Base-by-base conservation (phyloP, 2,329 filamentous ascomycete genomes). In the Esteya vermicola region DNA sequence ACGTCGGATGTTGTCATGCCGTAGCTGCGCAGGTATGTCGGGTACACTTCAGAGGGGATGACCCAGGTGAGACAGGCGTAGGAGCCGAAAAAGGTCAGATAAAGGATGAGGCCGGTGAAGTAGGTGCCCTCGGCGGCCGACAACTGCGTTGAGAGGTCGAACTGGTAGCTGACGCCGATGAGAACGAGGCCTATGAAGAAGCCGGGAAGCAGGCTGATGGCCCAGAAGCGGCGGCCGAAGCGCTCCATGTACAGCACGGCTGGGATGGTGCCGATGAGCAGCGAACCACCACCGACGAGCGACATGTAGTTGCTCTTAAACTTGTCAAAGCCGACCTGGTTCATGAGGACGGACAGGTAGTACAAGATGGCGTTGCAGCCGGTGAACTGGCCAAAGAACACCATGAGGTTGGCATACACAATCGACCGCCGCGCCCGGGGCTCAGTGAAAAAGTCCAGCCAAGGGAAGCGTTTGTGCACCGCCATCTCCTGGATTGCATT, bases 161-260 rank as follows among this genome's bases (percentile, higher is more conserved):
- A 65, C 9, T 72, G 68, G 57, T 82, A 81, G 33, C 69, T 73
- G 16, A 67, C 58, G 5, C 78, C 80, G 44, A 84, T 76, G 20
- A 84, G 61, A 9, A 82, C 57, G 0, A 84, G 63, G 14, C 79
- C 79, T 33, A 83, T 53, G 50, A 84, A 80, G 64, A 83, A 84
- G 0, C 78, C 75, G 0, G 78, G 78, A 31, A 85, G 61, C 72
- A 81, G 84, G 5, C 66, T 67, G 45, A 77, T 80, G 25, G 78
- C 80, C 80, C 79, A 84, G 67, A 83, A 83, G 4, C 79, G 74
- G 19, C 80, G 75, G 12, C 79, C 79, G 36, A 76, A 83, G 3
- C 65, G 70, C 51, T 85, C 80, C 79, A 85, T 85, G 46, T 72
- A 71, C 52, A 81, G 67, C 41, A 79, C 73, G 1, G 76, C 78